A percentile compares a stretch with the other conserved stretches of the same genome.
Evolutionary conservation across 345 rosid genomes (phyloP).

Genomic region (Salix dunnii): DNA sequence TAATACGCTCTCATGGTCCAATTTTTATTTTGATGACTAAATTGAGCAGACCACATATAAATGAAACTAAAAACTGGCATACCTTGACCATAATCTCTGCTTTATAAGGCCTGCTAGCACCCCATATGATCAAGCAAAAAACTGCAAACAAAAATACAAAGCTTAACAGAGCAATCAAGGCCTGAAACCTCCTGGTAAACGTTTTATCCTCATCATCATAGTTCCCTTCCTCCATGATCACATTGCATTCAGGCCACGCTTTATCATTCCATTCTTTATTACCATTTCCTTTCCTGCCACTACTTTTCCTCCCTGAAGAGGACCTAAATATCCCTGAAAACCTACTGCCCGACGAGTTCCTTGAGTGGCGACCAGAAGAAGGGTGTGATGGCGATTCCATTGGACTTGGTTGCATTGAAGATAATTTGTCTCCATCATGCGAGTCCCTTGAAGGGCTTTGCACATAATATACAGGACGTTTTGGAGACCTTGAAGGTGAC

Average conservation of each 20-base stretch:
- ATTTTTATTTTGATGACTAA: not conserved
- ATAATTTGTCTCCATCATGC: slow-evolving; percentile 83
- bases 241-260: slow-evolving; percentile 75
- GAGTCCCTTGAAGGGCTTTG: slow-evolving; percentile 94
- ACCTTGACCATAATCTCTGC: slow-evolving; percentile 65
- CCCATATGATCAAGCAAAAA: slow-evolving; percentile 77
- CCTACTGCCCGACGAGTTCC: slow-evolving; percentile 78
- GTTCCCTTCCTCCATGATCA: slow-evolving; percentile 67
- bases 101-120: slow-evolving; percentile 69
- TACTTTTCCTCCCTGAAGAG: slow-evolving; percentile 55
- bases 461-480: slow-evolving; percentile 63
- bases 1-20: not conserved
- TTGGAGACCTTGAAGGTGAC: slow-evolving; percentile 76
- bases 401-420: slow-evolving; percentile 67
- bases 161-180: slow-evolving; percentile 47
- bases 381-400: slow-evolving; percentile 87
- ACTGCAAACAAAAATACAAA: slow-evolving; percentile 54
- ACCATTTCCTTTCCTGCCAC: slow-evolving; percentile 35
- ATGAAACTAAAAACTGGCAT: not conserved
- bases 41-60: not conserved
- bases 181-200: slow-evolving; percentile 54
- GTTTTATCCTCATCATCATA: slow-evolving; percentile 64
- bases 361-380: slow-evolving; percentile 70
- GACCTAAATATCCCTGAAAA: slow-evolving; percentile 82
- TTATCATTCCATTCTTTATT: slow-evolving; percentile 51